Percentiles rank a stretch among this genome's conserved stretches.
These are phyloP conservation scores for Fusarium sp. DNA, from an alignment of 2,329 filamentous ascomycete species.

Conservation along the genomic window DNA sequence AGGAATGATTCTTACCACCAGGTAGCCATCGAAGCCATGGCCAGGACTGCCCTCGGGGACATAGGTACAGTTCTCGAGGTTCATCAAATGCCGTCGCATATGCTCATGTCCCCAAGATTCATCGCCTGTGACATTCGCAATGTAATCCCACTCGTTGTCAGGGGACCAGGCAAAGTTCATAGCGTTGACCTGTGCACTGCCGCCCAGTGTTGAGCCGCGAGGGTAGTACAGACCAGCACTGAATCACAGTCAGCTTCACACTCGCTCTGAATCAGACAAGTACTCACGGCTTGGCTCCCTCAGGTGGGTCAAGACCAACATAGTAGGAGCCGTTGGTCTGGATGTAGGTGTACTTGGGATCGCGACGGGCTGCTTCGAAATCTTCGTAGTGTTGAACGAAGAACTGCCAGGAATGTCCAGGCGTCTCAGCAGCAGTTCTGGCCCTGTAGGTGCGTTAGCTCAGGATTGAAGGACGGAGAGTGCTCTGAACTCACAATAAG, in stretches of 20 bases:
- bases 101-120: constrained; percentile 1
- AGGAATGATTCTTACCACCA: neutral
- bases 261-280: accelerated
- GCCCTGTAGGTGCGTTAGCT: too few species aligned
- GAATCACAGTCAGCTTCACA: neutral
- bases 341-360: constrained; percentile 18
- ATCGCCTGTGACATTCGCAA: neutral
- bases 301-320: constrained; percentile 2
- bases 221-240: constrained; percentile 17
- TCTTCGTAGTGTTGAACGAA: constrained; percentile 15
- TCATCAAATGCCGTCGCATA: neutral
- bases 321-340: constrained; percentile 16
- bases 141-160: constrained; percentile 12
- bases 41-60: neutral
- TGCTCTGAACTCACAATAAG: neutral
- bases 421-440: constrained; percentile 7
- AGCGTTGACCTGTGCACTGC: constrained; percentile 2
- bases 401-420: constrained; percentile 2
- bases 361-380: constrained; percentile 5
- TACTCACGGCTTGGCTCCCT: constrained; percentile 7
- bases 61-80: constrained; percentile 3
- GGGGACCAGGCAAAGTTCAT: constrained; percentile 12
- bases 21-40: neutral
- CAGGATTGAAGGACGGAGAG: too few species aligned
- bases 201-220: constrained; percentile 5